Evolutionary conservation across 2,329 filamentous ascomycete genomes (phyloP).

Genomic region (Blastomyces silverae): DNA sequence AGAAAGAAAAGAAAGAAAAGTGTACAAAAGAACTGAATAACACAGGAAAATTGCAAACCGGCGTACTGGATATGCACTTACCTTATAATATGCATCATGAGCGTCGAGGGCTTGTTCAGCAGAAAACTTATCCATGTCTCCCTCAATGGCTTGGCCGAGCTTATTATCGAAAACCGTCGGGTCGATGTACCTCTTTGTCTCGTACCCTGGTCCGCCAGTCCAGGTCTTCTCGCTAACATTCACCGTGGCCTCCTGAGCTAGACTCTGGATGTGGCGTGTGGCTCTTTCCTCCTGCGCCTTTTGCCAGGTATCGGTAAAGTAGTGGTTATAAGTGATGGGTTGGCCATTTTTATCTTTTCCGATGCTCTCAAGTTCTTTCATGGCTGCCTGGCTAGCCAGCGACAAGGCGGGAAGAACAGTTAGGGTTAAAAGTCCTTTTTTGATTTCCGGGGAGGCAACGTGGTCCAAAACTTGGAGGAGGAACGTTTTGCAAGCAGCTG

Average conservation of each 20-base stretch:
- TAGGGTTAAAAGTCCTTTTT: background rate
- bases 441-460: background rate
- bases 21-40: too few species aligned
- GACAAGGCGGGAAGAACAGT: background rate
- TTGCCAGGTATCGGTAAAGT: constrained; percentile 9
- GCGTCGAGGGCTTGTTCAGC: constrained; percentile 12
- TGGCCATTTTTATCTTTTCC: background rate
- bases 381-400: background rate
- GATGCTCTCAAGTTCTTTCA: constrained; percentile 10
- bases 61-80: background rate
- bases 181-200: background rate
- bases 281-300: background rate
- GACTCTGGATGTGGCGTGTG: background rate
- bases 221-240: background rate
- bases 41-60: too few species aligned
- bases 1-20: too few species aligned
- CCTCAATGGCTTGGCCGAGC: constrained; percentile 1
- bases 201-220: too few species aligned
- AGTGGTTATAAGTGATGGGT: constrained; percentile 10
- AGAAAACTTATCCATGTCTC: constrained; percentile 11
- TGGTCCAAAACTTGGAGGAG: constrained; percentile 3
- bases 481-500: constrained; percentile 8
- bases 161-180: background rate
- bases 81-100: constrained; percentile 13
- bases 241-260: background rate